Conservation (phyloP, 768 basidiomycete species). For the Exidia glandulosa region DNA sequence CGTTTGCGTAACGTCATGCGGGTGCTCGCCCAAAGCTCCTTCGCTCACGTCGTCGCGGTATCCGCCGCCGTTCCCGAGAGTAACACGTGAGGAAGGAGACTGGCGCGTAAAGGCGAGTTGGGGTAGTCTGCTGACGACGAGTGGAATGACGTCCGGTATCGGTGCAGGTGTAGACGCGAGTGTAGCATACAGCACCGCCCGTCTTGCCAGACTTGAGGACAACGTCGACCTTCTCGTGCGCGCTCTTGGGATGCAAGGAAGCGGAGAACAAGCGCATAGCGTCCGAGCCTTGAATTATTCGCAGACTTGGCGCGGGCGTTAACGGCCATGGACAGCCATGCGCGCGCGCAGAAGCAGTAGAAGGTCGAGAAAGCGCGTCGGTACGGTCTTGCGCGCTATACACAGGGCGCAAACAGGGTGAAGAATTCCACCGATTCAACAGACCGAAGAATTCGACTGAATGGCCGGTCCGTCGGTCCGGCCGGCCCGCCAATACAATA, state of each 20-base stretch:
- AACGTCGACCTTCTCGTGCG: constrained; percentile 53
- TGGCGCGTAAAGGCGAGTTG: constrained; percentile 42
- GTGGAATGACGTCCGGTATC: constrained; percentile 28
- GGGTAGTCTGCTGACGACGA: constrained; percentile 63
- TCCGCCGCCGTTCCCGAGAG: constrained; percentile 38
- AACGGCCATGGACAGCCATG: constrained; percentile 43
- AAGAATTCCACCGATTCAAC: too few species aligned
- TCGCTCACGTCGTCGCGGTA: constrained; percentile 43
- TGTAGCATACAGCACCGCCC: constrained; percentile 67
- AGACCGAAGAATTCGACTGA: too few species aligned
- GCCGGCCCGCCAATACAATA: too few species aligned
- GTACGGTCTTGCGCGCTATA: too few species aligned
- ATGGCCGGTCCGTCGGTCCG: too few species aligned
- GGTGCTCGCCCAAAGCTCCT: constrained; percentile 54
- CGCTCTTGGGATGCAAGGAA: constrained; percentile 30
- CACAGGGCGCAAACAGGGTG: too few species aligned
- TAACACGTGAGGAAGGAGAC: constrained; percentile 39
- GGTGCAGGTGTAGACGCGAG: constrained; percentile 36
- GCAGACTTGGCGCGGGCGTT: constrained; percentile 66
- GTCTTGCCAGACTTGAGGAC: constrained; percentile 80
- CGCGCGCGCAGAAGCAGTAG: too few species aligned
- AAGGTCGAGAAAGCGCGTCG: too few species aligned
- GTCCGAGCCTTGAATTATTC: constrained; percentile 42
- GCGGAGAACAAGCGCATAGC: constrained; percentile 47
- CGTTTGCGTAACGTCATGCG: not conserved